These are phyloP conservation scores for Aspergillus quadrilineatus DNA, from an alignment of 2,329 filamentous ascomycete species.

Conservation along the genomic window DNA sequence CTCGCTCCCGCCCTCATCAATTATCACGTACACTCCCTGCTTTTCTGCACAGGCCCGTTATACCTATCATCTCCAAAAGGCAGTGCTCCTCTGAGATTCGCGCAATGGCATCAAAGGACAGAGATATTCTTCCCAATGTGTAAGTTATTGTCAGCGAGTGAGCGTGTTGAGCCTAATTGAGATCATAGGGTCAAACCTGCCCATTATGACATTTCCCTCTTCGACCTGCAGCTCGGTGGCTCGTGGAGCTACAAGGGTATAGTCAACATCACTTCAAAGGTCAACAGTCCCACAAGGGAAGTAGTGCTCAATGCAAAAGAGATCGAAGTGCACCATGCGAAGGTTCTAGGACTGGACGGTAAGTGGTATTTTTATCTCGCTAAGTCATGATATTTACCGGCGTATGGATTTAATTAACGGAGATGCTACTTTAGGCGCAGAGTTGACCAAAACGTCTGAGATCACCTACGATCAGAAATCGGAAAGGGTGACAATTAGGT, in stretches of 20 bases:
- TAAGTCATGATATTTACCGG: no score
- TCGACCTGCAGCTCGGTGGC: constrained; percentile 69
- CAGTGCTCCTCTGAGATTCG: constrained; percentile 43
- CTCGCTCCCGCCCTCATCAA: constrained; percentile 16
- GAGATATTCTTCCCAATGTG: constrained; percentile 48
- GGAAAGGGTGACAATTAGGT: constrained; percentile 77
- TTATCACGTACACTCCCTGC: constrained; percentile 17
- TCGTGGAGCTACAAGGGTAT: constrained; percentile 81
- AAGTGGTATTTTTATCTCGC: constrained; percentile 9
- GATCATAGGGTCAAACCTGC: constrained; percentile 67
- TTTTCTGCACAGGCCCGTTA: constrained; percentile 16
- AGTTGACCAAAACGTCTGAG: constrained; percentile 54
- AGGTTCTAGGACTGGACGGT: constrained; percentile 39
- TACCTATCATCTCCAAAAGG: constrained; percentile 27
- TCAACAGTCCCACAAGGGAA: constrained; percentile 70
- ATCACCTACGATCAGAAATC: constrained; percentile 80
- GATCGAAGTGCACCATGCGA: constrained; percentile 68
- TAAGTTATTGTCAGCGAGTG: constrained; percentile 27
- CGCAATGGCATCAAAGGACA: constrained; percentile 45
- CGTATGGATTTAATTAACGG: no score
- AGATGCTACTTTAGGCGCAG: constrained; percentile 23
- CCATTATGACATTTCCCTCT: constrained; percentile 82
- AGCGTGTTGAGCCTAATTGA: constrained; percentile 8
- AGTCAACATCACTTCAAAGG: constrained; percentile 74
- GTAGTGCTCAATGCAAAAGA: constrained; percentile 84